Percentiles rank a stretch among this genome's conserved stretches.
phyloP scores from a whole-genome alignment of 2,329 filamentous ascomycete species.

The Fusarium illudens region DNA sequence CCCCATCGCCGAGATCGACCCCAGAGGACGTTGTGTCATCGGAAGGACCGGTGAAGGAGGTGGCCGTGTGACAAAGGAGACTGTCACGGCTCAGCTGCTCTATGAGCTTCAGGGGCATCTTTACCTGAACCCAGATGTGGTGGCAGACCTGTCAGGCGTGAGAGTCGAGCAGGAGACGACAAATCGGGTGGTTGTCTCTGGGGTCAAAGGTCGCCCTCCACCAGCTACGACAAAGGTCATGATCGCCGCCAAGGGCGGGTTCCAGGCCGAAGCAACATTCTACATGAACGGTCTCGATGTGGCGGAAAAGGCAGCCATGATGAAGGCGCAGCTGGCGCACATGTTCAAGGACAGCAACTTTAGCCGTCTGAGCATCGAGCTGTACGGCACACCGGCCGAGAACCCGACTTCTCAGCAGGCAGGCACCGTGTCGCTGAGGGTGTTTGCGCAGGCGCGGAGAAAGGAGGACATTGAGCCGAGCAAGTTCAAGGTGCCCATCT shows the following conservation, averaged over 20 bases:
- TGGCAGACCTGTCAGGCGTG: conserved; percentile 49
- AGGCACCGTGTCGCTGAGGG: conserved; percentile 58
- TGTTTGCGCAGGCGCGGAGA: conserved; percentile 56
- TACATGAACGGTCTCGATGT: conserved; percentile 55
- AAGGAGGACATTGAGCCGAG: conserved; percentile 46
- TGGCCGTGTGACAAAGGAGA: conserved; percentile 50
- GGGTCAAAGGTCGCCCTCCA: conserved; percentile 42
- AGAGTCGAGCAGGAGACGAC: conserved; percentile 55
- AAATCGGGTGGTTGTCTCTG: conserved; percentile 46
- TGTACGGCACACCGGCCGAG: conserved; percentile 49
- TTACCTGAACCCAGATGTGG: conserved; percentile 56
- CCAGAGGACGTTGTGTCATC: conserved; percentile 46
- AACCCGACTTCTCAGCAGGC: conserved; percentile 55
- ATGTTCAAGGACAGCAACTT: conserved; percentile 48
- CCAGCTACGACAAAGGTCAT: conserved; percentile 49
- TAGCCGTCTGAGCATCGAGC: conserved; percentile 47
- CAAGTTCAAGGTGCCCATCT: conserved; percentile 51
- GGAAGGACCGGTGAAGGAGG: conserved; percentile 46
- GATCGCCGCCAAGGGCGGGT: conserved; percentile 54
- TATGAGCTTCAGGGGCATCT: conserved; percentile 57
- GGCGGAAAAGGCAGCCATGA: conserved; percentile 53
- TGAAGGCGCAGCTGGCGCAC: conserved; percentile 50
- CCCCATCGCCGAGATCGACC: conserved; percentile 51
- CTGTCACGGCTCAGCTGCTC: conserved; percentile 50
- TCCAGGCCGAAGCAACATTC: conserved; percentile 56